phyloP scores from a whole-genome alignment of 306 rosid species.

The Elaeagnus macrophylla region DNA sequence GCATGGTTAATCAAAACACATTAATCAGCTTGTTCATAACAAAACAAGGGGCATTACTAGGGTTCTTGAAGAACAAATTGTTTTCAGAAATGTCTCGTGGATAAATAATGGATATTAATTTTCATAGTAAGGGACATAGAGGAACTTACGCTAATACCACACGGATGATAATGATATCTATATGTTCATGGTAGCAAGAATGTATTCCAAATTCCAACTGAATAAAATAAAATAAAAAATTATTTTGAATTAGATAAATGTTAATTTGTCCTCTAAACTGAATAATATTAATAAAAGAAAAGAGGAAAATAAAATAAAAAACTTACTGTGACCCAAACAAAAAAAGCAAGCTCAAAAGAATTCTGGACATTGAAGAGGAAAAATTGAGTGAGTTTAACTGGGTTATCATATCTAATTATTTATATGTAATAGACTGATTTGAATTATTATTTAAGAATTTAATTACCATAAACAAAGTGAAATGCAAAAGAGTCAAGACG shows the following conservation, averaged over 20 bases:
- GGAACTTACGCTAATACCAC: slow-evolving; percentile 43
- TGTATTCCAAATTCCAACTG: slow-evolving; percentile 45
- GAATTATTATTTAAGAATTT: background rate
- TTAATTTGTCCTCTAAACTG: background rate
- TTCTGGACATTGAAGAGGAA: slow-evolving; percentile 24
- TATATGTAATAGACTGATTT: background rate
- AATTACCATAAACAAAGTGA: slow-evolving; percentile 41
- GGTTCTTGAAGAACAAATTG: background rate
- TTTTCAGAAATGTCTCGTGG: background rate
- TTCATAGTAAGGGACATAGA: background rate
- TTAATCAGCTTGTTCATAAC: no score
- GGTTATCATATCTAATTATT: background rate
- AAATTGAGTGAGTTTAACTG: background rate
- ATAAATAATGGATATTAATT: background rate
- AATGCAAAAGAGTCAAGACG: slow-evolving; percentile 40
- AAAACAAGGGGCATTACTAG: no score
- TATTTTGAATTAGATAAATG: background rate
- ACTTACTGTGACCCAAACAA: slow-evolving; percentile 53
- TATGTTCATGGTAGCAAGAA: slow-evolving; percentile 49
- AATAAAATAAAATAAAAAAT: background rate
- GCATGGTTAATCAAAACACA: background rate
- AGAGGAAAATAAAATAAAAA: background rate
- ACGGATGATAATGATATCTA: slow-evolving; percentile 24
- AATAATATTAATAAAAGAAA: background rate
- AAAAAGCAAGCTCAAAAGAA: slow-evolving; percentile 51